Conservation (phyloP, 257 asterid genomes). For the Plectranthus barbatus region DNA sequence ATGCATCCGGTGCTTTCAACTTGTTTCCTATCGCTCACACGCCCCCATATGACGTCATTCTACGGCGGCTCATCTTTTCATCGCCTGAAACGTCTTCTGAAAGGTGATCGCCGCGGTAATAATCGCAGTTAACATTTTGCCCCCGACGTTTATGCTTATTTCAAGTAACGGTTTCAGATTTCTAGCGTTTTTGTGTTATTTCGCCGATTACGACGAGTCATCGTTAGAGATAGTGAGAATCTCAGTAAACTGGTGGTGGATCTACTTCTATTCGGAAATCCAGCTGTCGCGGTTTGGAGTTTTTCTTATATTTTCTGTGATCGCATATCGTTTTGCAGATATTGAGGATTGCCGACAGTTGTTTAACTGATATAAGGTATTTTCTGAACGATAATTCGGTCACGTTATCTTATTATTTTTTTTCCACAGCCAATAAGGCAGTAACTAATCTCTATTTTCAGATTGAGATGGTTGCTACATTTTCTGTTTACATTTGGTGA, state of each 20-base stretch:
- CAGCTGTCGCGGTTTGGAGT: slow-evolving; percentile 1
- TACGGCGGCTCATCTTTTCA: slow-evolving; percentile 40
- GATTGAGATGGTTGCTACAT: neutral
- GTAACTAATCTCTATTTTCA: too few species aligned
- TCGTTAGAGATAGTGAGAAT: slow-evolving; percentile 3
- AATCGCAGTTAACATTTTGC: neutral
- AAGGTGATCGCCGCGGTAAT: too few species aligned
- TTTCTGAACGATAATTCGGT: neutral
- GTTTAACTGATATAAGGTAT: slow-evolving; percentile 18
- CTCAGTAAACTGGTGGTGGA: slow-evolving; percentile 4
- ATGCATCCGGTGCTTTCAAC: slow-evolving; percentile 60
- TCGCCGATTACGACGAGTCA: neutral
- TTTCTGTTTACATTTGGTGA: neutral
- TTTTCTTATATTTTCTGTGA: slow-evolving; percentile 13
- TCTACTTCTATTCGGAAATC: slow-evolving; percentile 4
- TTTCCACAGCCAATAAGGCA: neutral
- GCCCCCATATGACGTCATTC: slow-evolving; percentile 30
- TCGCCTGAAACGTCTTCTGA: slow-evolving; percentile 23
- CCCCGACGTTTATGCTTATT: too few species aligned
- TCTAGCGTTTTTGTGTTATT: neutral
- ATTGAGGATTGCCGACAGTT: neutral
- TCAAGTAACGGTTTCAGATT: neutral
- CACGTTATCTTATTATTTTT: neutral
- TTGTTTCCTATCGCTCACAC: slow-evolving; percentile 18
- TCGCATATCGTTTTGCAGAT: slow-evolving; percentile 9